Conservation (phyloP, 805 yeast genomes). For the Metschnikowia rubicola region DNA sequence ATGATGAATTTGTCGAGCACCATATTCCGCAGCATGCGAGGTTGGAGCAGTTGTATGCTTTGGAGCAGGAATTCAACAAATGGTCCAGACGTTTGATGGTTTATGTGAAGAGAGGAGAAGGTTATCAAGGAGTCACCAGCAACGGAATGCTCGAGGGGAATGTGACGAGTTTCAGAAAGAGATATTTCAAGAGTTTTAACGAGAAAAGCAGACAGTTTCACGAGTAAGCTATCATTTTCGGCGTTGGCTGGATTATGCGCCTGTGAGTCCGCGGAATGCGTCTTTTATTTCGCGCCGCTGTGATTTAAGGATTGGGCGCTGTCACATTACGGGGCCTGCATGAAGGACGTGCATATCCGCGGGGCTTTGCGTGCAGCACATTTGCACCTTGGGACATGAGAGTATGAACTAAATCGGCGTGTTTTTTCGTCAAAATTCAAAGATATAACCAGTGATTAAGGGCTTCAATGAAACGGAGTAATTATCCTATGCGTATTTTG, state of each 20-base stretch:
- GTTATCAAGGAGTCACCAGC: slow-evolving; percentile 47
- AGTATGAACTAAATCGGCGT: no score
- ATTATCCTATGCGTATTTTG: no score
- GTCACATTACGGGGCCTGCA: no score
- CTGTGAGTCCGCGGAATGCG: slow-evolving; percentile 16
- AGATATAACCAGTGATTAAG: no score
- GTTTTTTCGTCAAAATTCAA: no score
- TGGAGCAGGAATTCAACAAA: slow-evolving; percentile 85
- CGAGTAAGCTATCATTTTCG: not conserved
- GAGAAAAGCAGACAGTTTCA: slow-evolving; percentile 24
- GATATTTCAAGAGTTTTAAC: slow-evolving; percentile 70
- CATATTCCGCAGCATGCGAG: slow-evolving; percentile 76
- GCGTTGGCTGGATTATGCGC: slow-evolving; percentile 15
- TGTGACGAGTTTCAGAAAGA: slow-evolving; percentile 61
- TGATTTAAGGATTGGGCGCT: no score
- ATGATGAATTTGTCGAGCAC: slow-evolving; percentile 69
- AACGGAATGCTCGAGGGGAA: slow-evolving; percentile 44
- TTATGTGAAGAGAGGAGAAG: slow-evolving; percentile 60
- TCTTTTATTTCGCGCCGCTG: not conserved
- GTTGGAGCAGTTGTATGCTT: slow-evolving; percentile 63
- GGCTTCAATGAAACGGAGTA: no score
- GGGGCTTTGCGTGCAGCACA: no score
- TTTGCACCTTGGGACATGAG: no score
- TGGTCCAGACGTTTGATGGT: slow-evolving; percentile 90
- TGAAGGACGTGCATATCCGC: no score